Evolutionary conservation across 176 grass and related monocot genomes (phyloP), one percentile per base, ranked within the genome.

Genomic region (Pharus latifolius): DNA sequence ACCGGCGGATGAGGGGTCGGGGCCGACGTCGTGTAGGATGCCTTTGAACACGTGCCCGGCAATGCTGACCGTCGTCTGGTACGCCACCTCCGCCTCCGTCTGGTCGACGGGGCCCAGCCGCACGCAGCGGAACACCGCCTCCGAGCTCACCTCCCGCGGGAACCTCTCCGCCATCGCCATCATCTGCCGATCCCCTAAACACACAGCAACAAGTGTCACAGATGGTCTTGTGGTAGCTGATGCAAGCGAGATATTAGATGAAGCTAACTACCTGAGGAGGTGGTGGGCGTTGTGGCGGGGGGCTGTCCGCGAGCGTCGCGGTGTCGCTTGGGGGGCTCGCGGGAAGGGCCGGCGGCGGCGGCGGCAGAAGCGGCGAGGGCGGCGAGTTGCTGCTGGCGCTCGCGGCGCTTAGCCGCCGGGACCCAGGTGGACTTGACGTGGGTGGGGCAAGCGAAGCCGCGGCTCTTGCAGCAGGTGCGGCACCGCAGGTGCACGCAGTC

Each of bases 351-450:
- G 0, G 79, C 61, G 2, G 61, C 60, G 1, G 62, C 63, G 44
- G 58, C 61, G 32, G 74, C 47, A 3, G 53, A 64, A 11, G 79
- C 78, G 15, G 83, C 62, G 34, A 88, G 72, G 0, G 42, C 38
- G 44, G 70, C 59, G 28, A 93, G 74, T 66, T 92, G 89, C 57
- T 88, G 86, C 75, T 88, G 95, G 12, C 95, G 80, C 63, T 98
- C 90, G 56, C 95, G 95, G 30, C 95, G 79, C 77, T 78, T 98
- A 42, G 95, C 52, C 38, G 95, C 95, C 3, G 95, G 84, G 2
- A 98, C 90, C 95, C 95, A 98, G 32, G 95, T 98, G 84, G 89
- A 93, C 63, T 86, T 98, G 63, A 93, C 74, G 72, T 98, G 95
- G 13, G 95, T 98, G 9, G 66, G 10, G 53, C 95, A 98, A 50